Base-by-base conservation (phyloP, 371 early-diverging fungal species). In the Actinomortierella ambigua region DNA sequence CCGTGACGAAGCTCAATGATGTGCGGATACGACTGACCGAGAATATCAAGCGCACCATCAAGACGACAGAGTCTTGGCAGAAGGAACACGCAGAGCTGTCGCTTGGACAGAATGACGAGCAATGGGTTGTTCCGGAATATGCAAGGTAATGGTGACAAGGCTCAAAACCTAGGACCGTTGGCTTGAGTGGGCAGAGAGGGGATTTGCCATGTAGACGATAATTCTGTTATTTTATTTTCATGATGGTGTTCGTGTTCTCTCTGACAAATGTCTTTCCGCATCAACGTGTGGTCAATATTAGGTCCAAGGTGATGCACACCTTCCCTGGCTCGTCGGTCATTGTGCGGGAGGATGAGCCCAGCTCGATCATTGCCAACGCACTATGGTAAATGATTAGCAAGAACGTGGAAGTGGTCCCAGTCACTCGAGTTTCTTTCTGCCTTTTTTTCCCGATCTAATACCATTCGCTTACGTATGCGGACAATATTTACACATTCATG, bases 281-380 rank as follows among this genome's bases (percentile, higher is more conserved):
- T n/a, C 29, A 22, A 1, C 22, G n/a, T 28, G 1, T 39, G 27
- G 28, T 20, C 29, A 14, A 13, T 22, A 20, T 15, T 59, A 82
- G 79, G 18, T 75, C 75, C 1, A 63, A 73, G n/a, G 48, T 56
- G 4, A 61, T 82, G 5, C 95, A 96, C 63, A 79, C 94, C 2
- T 89, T 95, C 64, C 88, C 90, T 15, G 93, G 89, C 20, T 94
- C 94, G 1, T 77, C 87, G 3, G 82, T 96, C 11, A 85, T 95
- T 53, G 87, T 96, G 11, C 85, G 95, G 23, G 95, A 97, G 67
- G 87, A 93, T 18, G 96, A 97, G 62, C 95, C 94, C 4, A 90
- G 90, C 46, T 94, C 96, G 0, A 92, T 96, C 51, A 89, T 97
- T 51, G 94, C 97, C 0, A 93, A 90, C 55, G 87, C 95, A 1